These are phyloP conservation scores for Thelonectria rubi DNA, from an alignment of 2,329 filamentous ascomycete species.

Conservation along the genomic window DNA sequence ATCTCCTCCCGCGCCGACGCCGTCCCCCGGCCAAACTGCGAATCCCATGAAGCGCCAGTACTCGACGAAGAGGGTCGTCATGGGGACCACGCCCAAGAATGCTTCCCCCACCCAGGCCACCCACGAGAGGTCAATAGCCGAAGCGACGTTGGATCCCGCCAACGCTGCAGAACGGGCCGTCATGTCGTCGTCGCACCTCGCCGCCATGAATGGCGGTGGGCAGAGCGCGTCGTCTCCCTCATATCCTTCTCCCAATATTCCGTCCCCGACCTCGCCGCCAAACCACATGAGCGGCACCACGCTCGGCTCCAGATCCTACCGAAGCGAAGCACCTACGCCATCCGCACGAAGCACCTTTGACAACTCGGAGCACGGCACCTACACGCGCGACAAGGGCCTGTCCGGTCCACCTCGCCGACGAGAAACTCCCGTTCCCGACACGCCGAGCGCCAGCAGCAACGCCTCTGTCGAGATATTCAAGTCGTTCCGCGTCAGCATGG, in stretches of 20 bases:
- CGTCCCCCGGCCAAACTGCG: slow-evolving; percentile 58
- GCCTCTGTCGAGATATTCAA: slow-evolving; percentile 95
- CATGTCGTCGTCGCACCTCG: slow-evolving; percentile 73
- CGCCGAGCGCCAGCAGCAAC: slow-evolving; percentile 60
- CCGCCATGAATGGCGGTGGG: slow-evolving; percentile 72
- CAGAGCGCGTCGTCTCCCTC: slow-evolving; percentile 63
- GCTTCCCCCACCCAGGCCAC: slow-evolving; percentile 77
- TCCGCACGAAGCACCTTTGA: slow-evolving; percentile 65
- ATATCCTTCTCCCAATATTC: slow-evolving; percentile 72
- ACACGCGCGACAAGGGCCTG: slow-evolving; percentile 44
- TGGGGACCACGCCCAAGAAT: slow-evolving; percentile 77
- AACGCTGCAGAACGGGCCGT: slow-evolving; percentile 74
- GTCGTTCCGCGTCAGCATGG: slow-evolving; percentile 96
- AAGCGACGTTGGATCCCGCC: slow-evolving; percentile 73
- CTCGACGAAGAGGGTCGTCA: slow-evolving; percentile 78
- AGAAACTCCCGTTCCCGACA: slow-evolving; percentile 70
- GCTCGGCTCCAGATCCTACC: slow-evolving; percentile 69
- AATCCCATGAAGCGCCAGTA: slow-evolving; percentile 74
- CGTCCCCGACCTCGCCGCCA: slow-evolving; percentile 75
- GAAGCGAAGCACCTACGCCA: slow-evolving; percentile 62
- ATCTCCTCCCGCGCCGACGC: slow-evolving; percentile 66
- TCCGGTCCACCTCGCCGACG: slow-evolving; percentile 62
- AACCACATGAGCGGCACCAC: slow-evolving; percentile 63
- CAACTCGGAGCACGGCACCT: slow-evolving; percentile 54
- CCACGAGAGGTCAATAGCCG: slow-evolving; percentile 72